A percentile compares a stretch with the other conserved stretches of the same genome.
Conservation (phyloP, 2,329 filamentous ascomycete genomes). For the Metarhizium album region DNA sequence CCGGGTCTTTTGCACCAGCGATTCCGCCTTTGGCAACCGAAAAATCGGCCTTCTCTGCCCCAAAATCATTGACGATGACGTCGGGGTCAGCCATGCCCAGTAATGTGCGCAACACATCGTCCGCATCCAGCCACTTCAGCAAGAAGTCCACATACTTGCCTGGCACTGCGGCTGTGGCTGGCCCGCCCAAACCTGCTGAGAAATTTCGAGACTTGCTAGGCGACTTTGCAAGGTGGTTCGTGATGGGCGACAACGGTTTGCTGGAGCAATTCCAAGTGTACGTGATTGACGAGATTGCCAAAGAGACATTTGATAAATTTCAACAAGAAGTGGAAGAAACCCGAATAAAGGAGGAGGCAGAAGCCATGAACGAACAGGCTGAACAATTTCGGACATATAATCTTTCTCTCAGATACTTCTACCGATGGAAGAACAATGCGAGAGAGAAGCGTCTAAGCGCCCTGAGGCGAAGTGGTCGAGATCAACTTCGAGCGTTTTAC, state of each 20-base stretch:
- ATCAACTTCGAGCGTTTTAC: slow-evolving; percentile 37
- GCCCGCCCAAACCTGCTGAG: background rate
- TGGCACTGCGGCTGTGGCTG: background rate
- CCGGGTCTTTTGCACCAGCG: background rate
- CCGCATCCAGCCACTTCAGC: background rate
- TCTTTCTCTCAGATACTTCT: slow-evolving; percentile 44
- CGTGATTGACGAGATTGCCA: slow-evolving; percentile 34
- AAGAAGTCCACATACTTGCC: background rate
- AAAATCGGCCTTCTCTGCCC: background rate
- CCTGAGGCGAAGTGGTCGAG: slow-evolving; percentile 40
- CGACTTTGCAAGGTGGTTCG: slow-evolving; percentile 43
- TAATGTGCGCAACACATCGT: background rate
- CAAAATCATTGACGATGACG: background rate
- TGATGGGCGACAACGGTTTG: slow-evolving; percentile 41
- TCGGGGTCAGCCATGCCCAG: background rate
- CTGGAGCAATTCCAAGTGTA: slow-evolving; percentile 38
- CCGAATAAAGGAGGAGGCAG: slow-evolving; percentile 36
- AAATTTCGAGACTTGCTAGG: slow-evolving; percentile 31
- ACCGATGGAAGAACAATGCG: slow-evolving; percentile 41
- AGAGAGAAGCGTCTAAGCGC: slow-evolving; percentile 36
- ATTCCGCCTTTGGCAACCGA: background rate
- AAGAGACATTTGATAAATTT: slow-evolving; percentile 29
- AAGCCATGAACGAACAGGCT: slow-evolving; percentile 33
- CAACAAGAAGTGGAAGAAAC: slow-evolving; percentile 30
- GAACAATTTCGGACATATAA: slow-evolving; percentile 37